phyloP scores from a whole-genome alignment of 129 eudicot species.

The Sambucus nigra region DNA sequence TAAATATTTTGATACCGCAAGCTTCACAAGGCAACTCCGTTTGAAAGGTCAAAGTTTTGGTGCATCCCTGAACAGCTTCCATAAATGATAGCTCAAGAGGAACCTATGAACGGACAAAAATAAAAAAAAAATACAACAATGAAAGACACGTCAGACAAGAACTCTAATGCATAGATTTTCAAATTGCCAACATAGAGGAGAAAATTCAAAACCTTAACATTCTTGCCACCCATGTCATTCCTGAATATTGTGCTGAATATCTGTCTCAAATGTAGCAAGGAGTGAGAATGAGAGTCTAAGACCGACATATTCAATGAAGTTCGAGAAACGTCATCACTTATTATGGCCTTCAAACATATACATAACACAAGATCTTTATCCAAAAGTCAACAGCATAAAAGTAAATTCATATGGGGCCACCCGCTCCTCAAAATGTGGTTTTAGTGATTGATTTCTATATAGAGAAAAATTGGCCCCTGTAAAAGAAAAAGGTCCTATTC shows the following conservation, averaged over 20 bases:
- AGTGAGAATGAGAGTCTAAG: not conserved
- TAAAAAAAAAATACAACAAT: not conserved
- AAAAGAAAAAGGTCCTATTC: no score
- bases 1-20: conserved; percentile 49
- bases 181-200: not conserved
- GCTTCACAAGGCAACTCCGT: conserved; percentile 68
- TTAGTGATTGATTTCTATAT: no score
- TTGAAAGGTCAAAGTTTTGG: conserved; percentile 46
- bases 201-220: conserved; percentile 45
- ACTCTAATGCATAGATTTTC: not conserved
- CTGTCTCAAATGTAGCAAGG: conserved; percentile 25
- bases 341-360: no score
- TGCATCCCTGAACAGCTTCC: conserved; percentile 98
- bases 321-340: no score
- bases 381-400: no score
- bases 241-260: conserved; percentile 43
- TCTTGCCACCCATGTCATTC: conserved; percentile 50
- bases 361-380: no score
- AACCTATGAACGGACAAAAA: conserved; percentile 19
- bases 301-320: no score
- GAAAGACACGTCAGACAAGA: not conserved
- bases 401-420: no score
- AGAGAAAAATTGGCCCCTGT: no score
- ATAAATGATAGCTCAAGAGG: conserved; percentile 72
- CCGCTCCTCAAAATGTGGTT: no score